Evolutionary conservation across 148 eudicot species (phyloP).

Genomic region (Beta vulgaris): DNA sequence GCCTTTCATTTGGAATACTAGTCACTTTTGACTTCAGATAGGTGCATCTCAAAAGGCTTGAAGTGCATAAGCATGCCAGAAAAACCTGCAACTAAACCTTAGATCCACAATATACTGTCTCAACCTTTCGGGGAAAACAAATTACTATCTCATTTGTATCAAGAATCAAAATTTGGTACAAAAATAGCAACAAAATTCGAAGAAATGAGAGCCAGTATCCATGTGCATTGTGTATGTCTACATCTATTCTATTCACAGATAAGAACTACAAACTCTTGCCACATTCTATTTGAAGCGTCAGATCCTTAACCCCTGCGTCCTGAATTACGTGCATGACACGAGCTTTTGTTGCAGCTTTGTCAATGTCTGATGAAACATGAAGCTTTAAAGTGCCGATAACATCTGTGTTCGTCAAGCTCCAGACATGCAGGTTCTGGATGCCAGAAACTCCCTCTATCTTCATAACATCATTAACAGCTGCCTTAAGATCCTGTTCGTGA

Average conservation of each 20-base stretch:
- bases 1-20: neutral
- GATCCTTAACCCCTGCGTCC: conserved; percentile 82
- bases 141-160: neutral
- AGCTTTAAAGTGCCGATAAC: conserved; percentile 82
- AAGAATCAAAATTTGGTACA: conserved; percentile 1
- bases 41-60: too few relatives aligned
- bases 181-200: neutral
- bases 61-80: neutral
- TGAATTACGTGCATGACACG: conserved; percentile 44
- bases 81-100: neutral
- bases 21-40: neutral
- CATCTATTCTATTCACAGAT: conserved; percentile 18
- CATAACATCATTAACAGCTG: conserved; percentile 57
- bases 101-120: neutral
- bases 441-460: conserved; percentile 70
- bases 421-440: conserved; percentile 71
- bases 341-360: conserved; percentile 51
- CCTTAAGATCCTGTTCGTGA: conserved; percentile 59
- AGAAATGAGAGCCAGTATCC: neutral
- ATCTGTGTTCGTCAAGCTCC: conserved; percentile 85
- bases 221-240: conserved; percentile 9
- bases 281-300: conserved; percentile 80
- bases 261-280: conserved; percentile 36
- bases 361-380: conserved; percentile 58
- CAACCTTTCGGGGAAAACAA: too few relatives aligned